A percentile compares a stretch with the other conserved stretches of the same genome.
These are phyloP conservation scores for Tetrapisispora namnaoensis DNA, from an alignment of 805 yeast genomes.

Conservation along the genomic window DNA sequence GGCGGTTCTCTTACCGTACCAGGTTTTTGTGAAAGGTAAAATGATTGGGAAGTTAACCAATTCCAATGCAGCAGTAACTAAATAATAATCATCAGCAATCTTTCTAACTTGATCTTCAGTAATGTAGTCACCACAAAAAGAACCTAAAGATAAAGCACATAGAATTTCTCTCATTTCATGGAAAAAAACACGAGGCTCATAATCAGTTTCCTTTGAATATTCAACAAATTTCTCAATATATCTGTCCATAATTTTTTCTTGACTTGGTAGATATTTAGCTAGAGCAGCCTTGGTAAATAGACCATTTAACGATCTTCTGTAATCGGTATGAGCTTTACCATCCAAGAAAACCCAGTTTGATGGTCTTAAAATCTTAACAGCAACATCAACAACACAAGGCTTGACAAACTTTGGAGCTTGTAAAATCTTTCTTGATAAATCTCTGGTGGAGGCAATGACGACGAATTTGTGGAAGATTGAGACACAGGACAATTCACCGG, in stretches of 20 bases:
- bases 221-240: constrained; percentile 62
- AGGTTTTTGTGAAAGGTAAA: constrained; percentile 89
- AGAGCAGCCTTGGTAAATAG: constrained; percentile 79
- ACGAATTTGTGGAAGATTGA: constrained; percentile 97
- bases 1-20: constrained; percentile 93
- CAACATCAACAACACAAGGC: constrained; percentile 98
- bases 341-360: constrained; percentile 96
- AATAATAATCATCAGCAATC: constrained; percentile 86
- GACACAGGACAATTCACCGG: constrained; percentile 92
- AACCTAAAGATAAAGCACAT: constrained; percentile 87
- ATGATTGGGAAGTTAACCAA: constrained; percentile 96
- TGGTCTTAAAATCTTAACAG: constrained; percentile 86
- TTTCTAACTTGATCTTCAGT: constrained; percentile 81
- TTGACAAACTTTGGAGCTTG: constrained; percentile 80
- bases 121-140: constrained; percentile 94
- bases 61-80: constrained; percentile 92
- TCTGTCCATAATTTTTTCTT: constrained; percentile 74
- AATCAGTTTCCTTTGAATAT: constrained; percentile 43
- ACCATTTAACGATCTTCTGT: constrained; percentile 83
- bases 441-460: constrained; percentile 83
- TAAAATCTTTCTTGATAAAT: constrained; percentile 77
- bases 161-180: constrained; percentile 90
- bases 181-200: constrained; percentile 63
- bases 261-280: constrained; percentile 72
- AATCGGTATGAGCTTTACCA: constrained; percentile 91